Evolutionary conservation across 208 protist genomes (phyloP).

Genomic region (Leishmania aethiopica): DNA sequence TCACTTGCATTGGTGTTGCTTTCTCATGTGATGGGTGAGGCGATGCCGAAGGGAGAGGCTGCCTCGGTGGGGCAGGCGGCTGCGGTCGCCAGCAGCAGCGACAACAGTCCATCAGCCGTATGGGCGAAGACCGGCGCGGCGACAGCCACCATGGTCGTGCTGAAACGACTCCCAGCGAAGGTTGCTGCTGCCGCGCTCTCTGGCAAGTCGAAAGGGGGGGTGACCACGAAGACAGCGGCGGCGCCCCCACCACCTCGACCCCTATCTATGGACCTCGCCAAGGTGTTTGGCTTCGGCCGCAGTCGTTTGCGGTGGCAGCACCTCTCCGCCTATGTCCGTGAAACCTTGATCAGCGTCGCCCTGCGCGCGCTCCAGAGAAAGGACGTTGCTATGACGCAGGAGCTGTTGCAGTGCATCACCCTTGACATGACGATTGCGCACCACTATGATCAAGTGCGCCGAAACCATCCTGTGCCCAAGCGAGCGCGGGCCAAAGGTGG

Average conservation of each 20-base stretch:
- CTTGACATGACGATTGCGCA: constrained; percentile 30
- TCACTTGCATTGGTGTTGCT: constrained; percentile 29
- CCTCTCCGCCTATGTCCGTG: constrained; percentile 18
- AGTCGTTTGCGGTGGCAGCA: constrained; percentile 17
- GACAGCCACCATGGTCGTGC: not conserved
- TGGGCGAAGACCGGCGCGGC: not conserved
- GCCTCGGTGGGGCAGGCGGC: not conserved
- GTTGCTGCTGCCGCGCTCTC: not conserved
- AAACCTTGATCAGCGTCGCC: constrained; percentile 24
- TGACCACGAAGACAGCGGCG: not conserved
- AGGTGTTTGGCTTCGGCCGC: constrained; percentile 27
- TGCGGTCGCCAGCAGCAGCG: not conserved
- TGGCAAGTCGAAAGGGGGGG: not conserved
- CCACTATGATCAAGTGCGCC: constrained; percentile 14
- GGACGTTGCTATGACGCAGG: constrained; percentile 26
- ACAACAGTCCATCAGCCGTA: not conserved
- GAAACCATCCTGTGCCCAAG: not conserved
- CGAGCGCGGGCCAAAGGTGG: not conserved
- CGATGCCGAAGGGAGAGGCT: constrained; percentile 10
- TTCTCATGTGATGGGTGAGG: constrained; percentile 33
- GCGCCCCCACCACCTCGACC: not conserved
- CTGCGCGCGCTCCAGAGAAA: constrained; percentile 31
- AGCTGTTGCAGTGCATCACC: constrained; percentile 30
- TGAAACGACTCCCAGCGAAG: constrained; percentile 5
- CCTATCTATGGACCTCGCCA: constrained; percentile 17